phyloP scores from a whole-genome alignment of 1,139 yeast genomes.

The Nakaseomyces bracarensis region DNA sequence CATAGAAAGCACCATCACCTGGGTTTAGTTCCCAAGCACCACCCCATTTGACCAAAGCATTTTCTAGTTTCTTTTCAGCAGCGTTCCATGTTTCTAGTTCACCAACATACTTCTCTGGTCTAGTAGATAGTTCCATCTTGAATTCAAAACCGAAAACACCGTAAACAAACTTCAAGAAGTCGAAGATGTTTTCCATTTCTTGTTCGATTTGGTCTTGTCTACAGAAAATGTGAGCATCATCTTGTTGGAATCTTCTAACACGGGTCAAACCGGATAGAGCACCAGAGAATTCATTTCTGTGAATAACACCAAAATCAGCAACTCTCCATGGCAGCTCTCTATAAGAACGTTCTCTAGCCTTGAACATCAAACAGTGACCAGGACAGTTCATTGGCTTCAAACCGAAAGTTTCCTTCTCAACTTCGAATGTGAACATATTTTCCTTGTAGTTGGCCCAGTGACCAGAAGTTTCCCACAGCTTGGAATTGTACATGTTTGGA shows the following conservation, averaged over 20 bases:
- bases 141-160: slow-evolving; percentile 82
- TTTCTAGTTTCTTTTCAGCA: slow-evolving; percentile 73
- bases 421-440: slow-evolving; percentile 94
- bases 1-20: slow-evolving; percentile 98
- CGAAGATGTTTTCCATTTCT: slow-evolving; percentile 74
- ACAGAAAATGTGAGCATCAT: slow-evolving; percentile 97
- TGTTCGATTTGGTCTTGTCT: slow-evolving; percentile 74
- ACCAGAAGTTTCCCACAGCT: slow-evolving; percentile 96
- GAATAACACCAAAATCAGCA: slow-evolving; percentile 92
- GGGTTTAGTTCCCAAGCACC: slow-evolving; percentile 86
- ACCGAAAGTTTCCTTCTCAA: slow-evolving; percentile 82
- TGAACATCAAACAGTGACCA: slow-evolving; percentile 88
- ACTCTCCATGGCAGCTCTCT: slow-evolving; percentile 94
- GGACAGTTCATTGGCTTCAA: slow-evolving; percentile 99
- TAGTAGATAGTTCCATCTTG: slow-evolving; percentile 82
- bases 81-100: slow-evolving; percentile 77
- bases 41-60: slow-evolving; percentile 67
- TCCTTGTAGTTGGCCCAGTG: slow-evolving; percentile 97
- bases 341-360: slow-evolving; percentile 81
- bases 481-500: slow-evolving; percentile 93
- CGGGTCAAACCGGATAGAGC: slow-evolving; percentile 85
- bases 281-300: slow-evolving; percentile 93
- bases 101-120: slow-evolving; percentile 91
- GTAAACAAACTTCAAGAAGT: slow-evolving; percentile 70
- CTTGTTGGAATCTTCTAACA: slow-evolving; percentile 97